A percentile compares a stretch with the other conserved stretches of the same genome.
phyloP scores from a whole-genome alignment of 2,329 filamentous ascomycete genomes.

The Akanthomyces lecanii region DNA sequence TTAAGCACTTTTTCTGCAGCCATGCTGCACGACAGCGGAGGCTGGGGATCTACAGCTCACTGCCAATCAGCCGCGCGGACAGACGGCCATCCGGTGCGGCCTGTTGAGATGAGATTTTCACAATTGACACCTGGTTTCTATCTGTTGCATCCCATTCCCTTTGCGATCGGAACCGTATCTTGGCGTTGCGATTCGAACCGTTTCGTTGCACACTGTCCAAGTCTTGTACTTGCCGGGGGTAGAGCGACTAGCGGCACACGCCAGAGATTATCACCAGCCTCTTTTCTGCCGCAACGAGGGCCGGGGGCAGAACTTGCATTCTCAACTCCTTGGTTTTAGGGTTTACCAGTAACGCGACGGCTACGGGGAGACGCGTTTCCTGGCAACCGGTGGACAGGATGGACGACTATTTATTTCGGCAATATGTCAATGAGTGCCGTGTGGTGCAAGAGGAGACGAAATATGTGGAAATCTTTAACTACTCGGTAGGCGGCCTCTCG shows the following conservation, averaged over 20 bases:
- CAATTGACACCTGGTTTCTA: background rate
- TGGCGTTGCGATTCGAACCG: background rate
- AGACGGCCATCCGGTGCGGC: background rate
- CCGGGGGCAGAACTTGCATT: background rate
- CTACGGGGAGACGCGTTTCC: background rate
- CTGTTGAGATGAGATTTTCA: background rate
- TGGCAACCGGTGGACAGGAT: constrained; percentile 24
- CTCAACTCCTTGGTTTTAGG: background rate
- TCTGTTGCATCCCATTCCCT: background rate
- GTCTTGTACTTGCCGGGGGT: background rate
- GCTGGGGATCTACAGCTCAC: constrained; percentile 5
- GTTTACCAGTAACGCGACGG: background rate
- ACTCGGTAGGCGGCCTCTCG: constrained; percentile 42
- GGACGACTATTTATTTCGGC: constrained; percentile 56
- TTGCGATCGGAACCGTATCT: background rate
- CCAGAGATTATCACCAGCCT: background rate
- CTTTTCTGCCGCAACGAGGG: background rate
- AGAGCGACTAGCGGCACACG: background rate
- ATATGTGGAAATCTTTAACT: constrained; percentile 57
- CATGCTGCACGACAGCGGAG: constrained; percentile 8
- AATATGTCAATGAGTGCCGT: constrained; percentile 44
- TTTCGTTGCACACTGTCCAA: background rate
- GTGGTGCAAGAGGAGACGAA: constrained; percentile 48
- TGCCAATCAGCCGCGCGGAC: constrained; percentile 8
- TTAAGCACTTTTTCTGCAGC: background rate